Percentiles rank a stretch among this genome's conserved stretches.
These are phyloP conservation scores for Mycena metata DNA, from an alignment of 768 basidiomycete species.

Conservation along the genomic window DNA sequence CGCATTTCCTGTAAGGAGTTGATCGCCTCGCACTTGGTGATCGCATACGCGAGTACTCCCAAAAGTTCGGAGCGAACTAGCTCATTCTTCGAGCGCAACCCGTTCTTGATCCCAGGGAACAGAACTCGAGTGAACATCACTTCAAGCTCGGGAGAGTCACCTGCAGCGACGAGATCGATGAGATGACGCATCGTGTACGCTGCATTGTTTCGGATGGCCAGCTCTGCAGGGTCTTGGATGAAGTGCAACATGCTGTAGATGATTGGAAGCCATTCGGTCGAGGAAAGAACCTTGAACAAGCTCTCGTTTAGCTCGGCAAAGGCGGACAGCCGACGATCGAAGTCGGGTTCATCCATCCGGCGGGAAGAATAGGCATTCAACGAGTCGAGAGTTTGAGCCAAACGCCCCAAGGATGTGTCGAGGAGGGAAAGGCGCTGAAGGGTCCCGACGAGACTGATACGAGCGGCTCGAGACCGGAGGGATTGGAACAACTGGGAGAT, in stretches of 20 bases:
- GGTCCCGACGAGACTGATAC: constrained; percentile 75
- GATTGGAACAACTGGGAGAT: constrained; percentile 84
- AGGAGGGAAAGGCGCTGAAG: constrained; percentile 66
- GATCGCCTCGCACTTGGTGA: constrained; percentile 73
- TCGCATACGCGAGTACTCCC: constrained; percentile 81
- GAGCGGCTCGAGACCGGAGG: constrained; percentile 77
- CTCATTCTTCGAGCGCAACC: constrained; percentile 84
- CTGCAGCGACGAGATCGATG: constrained; percentile 68
- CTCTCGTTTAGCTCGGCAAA: constrained; percentile 83
- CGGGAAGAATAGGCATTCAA: constrained; percentile 90
- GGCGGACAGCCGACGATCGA: constrained; percentile 84
- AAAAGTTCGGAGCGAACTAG: constrained; percentile 89
- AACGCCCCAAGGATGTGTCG: constrained; percentile 58
- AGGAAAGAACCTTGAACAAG: constrained; percentile 62
- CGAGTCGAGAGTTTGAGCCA: constrained; percentile 70
- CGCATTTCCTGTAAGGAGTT: constrained; percentile 82
- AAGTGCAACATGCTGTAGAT: constrained; percentile 87
- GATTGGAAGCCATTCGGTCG: constrained; percentile 83
- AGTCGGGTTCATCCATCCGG: constrained; percentile 93
- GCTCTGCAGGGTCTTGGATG: constrained; percentile 90
- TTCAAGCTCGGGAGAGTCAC: constrained; percentile 60
- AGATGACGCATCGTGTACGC: constrained; percentile 83
- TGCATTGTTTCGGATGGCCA: constrained; percentile 88
- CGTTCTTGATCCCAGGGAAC: constrained; percentile 84
- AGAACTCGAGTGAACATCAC: constrained; percentile 72